phyloP scores from a whole-genome alignment of 805 yeast species.

The Debaryomyces castellii region DNA sequence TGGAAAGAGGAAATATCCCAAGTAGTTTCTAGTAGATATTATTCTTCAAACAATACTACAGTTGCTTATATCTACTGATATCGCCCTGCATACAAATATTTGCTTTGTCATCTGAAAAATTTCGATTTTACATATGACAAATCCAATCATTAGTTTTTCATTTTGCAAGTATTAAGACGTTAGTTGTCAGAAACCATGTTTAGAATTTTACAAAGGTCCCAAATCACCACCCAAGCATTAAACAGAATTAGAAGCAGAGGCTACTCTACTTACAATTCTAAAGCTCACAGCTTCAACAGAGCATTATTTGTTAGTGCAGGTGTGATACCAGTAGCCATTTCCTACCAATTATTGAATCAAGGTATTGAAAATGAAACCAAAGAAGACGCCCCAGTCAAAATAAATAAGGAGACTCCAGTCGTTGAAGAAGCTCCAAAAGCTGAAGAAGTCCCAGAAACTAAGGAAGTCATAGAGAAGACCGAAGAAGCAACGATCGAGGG shows the following conservation, averaged over 20 bases:
- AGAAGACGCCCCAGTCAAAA: conserved; percentile 1
- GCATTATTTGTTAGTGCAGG: conserved; percentile 12
- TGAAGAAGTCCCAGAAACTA: conserved; percentile 1
- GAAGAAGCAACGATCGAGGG: not conserved
- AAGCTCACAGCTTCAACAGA: conserved; percentile 6
- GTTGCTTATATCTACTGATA: not conserved
- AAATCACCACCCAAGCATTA: conserved; percentile 10
- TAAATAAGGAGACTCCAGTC: not conserved
- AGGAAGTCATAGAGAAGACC: conserved; percentile 3
- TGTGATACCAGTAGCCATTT: conserved; percentile 11
- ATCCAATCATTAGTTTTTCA: conserved; percentile 1
- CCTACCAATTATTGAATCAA: conserved; percentile 8
- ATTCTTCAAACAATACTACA: too few species aligned
- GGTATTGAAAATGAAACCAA: conserved; percentile 7
- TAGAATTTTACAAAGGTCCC: conserved; percentile 17
- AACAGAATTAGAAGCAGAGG: conserved; percentile 10
- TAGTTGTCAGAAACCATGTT: conserved; percentile 11
- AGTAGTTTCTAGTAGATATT: too few species aligned
- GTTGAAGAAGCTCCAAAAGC: not conserved
- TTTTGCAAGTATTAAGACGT: not conserved
- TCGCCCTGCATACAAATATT: not conserved
- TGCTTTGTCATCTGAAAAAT: conserved; percentile 9
- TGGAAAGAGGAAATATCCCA: too few species aligned
- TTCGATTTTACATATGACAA: conserved; percentile 6
- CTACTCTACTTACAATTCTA: conserved; percentile 7